Percentiles rank a stretch among this genome's conserved stretches.
Evolutionary conservation across 2,329 filamentous ascomycete genomes (phyloP).

Genomic region (Sarocladiaceae sp.): DNA sequence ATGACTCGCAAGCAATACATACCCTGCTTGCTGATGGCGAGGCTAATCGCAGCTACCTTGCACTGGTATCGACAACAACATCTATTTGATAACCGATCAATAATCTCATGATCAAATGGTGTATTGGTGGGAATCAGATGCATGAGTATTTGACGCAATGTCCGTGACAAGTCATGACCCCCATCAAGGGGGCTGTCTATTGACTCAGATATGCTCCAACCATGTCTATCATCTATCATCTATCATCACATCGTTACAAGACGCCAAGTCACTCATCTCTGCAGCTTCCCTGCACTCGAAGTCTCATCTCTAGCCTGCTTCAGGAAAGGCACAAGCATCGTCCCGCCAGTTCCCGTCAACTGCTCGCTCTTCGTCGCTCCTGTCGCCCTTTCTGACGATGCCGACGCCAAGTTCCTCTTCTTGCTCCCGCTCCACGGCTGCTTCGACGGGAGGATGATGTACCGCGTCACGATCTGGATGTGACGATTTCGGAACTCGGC

Average conservation of each 20-base stretch:
- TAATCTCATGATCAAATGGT: too few relatives aligned
- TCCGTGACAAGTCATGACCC: too few relatives aligned
- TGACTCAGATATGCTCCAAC: too few relatives aligned
- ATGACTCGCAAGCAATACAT: too few relatives aligned
- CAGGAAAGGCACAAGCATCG: constrained; percentile 79
- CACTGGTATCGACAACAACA: too few relatives aligned
- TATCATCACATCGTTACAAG: constrained; percentile 1
- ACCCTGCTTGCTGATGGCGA: too few relatives aligned
- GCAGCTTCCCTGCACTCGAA: constrained; percentile 26
- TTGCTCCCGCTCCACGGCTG: constrained; percentile 24
- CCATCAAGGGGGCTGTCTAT: too few relatives aligned
- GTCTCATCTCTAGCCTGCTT: constrained; percentile 89
- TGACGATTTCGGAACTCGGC: constrained; percentile 76
- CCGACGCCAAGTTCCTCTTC: constrained; percentile 38
- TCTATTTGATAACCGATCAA: too few relatives aligned
- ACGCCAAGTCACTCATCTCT: constrained; percentile 11
- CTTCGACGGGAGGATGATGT: constrained; percentile 75
- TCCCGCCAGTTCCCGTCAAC: constrained; percentile 80
- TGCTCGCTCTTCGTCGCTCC: constrained; percentile 30
- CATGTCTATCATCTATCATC: background rate
- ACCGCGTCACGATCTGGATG: constrained; percentile 82
- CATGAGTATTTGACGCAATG: too few relatives aligned
- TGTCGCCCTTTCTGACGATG: constrained; percentile 23
- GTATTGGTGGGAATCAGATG: too few relatives aligned
- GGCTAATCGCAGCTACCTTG: too few relatives aligned